Evolutionary conservation across 2,329 filamentous ascomycete genomes (phyloP).

Genomic region (Diaporthe velutina): DNA sequence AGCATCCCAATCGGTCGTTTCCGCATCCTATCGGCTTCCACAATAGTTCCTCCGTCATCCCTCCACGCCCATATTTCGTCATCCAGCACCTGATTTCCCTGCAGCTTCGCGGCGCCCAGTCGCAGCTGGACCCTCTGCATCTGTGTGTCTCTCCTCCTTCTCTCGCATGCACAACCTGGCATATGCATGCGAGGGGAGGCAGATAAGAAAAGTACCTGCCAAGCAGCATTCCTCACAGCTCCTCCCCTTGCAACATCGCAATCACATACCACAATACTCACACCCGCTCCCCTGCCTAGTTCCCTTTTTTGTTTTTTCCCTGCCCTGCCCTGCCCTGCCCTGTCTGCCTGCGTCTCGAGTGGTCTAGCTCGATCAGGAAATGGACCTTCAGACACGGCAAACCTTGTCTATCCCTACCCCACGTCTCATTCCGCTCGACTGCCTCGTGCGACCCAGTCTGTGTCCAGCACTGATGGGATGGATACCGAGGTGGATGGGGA

Average conservation of each 20-base stretch:
- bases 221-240: conserved; percentile 20
- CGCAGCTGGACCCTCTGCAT: background rate
- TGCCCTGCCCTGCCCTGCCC: too few relatives aligned
- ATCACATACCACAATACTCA: background rate
- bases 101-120: background rate
- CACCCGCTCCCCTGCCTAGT: background rate
- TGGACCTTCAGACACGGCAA: conserved; percentile 1
- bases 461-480: conserved; percentile 1
- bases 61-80: conserved; percentile 7
- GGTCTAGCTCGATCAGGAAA: background rate
- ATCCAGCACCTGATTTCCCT: conserved; percentile 12
- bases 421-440: conserved; percentile 19
- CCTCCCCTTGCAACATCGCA: conserved; percentile 15
- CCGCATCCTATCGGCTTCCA: conserved; percentile 26
- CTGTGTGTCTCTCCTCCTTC: too few relatives aligned
- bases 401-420: conserved; percentile 25
- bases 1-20: conserved; percentile 10
- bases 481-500: conserved; percentile 4
- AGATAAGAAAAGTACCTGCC: conserved; percentile 26
- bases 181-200: conserved; percentile 4
- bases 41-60: conserved; percentile 16
- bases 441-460: conserved; percentile 19
- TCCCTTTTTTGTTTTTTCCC: background rate
- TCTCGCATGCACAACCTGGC: background rate
- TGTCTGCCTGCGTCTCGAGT: background rate